Base-by-base conservation (phyloP, 345 rosid species). In the Rhodomyrtus tomentosa region DNA sequence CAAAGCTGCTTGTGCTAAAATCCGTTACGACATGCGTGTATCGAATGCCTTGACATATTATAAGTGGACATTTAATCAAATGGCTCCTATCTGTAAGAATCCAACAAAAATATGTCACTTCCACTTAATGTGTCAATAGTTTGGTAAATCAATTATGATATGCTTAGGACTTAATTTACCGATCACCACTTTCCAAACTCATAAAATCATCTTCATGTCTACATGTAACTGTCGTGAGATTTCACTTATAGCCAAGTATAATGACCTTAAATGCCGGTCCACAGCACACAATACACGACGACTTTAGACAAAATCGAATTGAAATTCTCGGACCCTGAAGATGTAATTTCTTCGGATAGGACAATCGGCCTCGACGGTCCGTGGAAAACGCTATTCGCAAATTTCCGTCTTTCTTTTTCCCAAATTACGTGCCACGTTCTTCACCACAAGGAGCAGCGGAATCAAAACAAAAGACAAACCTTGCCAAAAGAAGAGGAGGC, bases 11-110 rank as follows among this genome's bases (percentile, higher is more conserved):
- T 10, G 45, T 9, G 9, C 45, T 36, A 18, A 36, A 68, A 1
- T 18, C 14, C 2, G 0, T 68, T 36, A 36, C 45, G 22, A 4
- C 20, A 9, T 0, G 3, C 20, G 6, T 18, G 8, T 36, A 18
- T 1, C 11, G 36, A 36, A 68, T 68, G 22, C 10, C 25, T 4
- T 20, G 13, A 36, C 21, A 68, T 32, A 36, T 36, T 18, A 21
- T 3, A 4, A 68, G 76, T 18, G 45, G 38, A 68, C 45, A 18
- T 32, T 36, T 18, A 16, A 4, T 68, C 13, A 36, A 68, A 36
- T 9, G 45, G 3, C 20, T 8, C 79, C 9, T 68, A 2, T 24
- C 18, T 3, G 2, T 29, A 2, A 14, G 32, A 1, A 29, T 21
- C 4, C 24, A 20, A 62, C 40, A 62, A 16, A 29, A 62, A 7